These are phyloP conservation scores for Backusella luteola DNA, from an alignment of 192 early-diverging fungal species.

Conservation along the genomic window DNA sequence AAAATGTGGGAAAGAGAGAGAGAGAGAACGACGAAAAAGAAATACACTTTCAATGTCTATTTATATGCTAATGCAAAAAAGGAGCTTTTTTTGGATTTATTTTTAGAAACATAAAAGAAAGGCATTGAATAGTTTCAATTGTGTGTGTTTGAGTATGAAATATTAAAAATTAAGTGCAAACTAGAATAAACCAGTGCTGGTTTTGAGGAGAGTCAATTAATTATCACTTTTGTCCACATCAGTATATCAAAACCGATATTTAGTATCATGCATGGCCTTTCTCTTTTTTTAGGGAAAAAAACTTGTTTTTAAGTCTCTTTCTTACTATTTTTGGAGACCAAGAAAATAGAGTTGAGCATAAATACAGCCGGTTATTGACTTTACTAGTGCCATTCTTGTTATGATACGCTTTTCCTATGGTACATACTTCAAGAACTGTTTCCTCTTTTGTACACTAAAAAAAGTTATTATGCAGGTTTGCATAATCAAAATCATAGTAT, in stretches of 20 bases:
- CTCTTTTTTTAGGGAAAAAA: too few relatives aligned
- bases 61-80: not conserved
- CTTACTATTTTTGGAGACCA: not conserved
- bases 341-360: not conserved
- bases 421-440: not conserved
- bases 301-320: not conserved
- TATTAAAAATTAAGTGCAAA: not conserved
- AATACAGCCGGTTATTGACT: not conserved
- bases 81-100: not conserved
- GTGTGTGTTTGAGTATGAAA: not conserved
- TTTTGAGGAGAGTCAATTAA: not conserved
- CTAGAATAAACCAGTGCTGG: not conserved
- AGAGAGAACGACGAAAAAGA: conserved; percentile 3
- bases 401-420: too few relatives aligned
- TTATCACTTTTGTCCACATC: not conserved
- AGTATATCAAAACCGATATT: not conserved
- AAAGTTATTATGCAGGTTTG: not conserved
- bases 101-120: not conserved
- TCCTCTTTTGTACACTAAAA: not conserved
- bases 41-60: not conserved
- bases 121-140: not conserved
- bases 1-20: not conserved
- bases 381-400: not conserved
- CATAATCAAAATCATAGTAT: not conserved
- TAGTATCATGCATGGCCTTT: not conserved